Base-by-base conservation (phyloP, 306 rosid genomes). In the Trifolium dubium region DNA sequence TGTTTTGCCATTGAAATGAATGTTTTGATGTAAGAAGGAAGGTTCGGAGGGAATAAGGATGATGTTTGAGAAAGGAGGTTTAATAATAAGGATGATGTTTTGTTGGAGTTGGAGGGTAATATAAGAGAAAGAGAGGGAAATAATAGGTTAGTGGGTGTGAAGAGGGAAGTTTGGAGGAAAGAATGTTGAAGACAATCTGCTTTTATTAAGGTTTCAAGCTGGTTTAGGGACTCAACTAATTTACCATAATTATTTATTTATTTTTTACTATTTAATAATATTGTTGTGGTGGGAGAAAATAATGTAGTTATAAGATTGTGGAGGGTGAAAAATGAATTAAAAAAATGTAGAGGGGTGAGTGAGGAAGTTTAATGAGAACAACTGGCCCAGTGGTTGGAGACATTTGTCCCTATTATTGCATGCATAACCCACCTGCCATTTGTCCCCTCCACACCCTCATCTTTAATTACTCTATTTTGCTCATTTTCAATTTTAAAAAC, bases 171-270 rank as follows among this genome's bases (percentile, higher is more conserved):
- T 56, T 67, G 79, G 68, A 46, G 69, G 60, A 79, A 50, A 71
- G 89, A 85, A 84, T 83, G 90, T 80, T 50, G 84, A 85, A 77
- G 87, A 92, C 90, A 86, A 70, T 75, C 68, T 80, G 87, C 85
- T 84, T 89, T 88, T 86, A 88, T 92, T 88, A 85, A 86, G 92
- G 92, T 92, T 84, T 81, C 86, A 75, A 87, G 89, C 77, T 79
- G 60, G 77, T 72, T 64, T 82, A 73, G 40, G 69, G 71, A 50
- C 56, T 50, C 10, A 83, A 72, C 13, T 67, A 66, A 34, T 15
- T 8, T 14, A 5, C 3, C 3, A 55, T 1, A 3, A 55, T 14
- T 63, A 6, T 63, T 37, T 55, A 34, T 41, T 51, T 28, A 54
- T 18, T 18, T 14, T 19, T 12, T 54, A n/a, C n/a, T 18, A 44